Evolutionary conservation across 2,329 filamentous ascomycete species (phyloP), one percentile per base, ranked within the genome.

Genomic region (Trichoderma afroharzianum): DNA sequence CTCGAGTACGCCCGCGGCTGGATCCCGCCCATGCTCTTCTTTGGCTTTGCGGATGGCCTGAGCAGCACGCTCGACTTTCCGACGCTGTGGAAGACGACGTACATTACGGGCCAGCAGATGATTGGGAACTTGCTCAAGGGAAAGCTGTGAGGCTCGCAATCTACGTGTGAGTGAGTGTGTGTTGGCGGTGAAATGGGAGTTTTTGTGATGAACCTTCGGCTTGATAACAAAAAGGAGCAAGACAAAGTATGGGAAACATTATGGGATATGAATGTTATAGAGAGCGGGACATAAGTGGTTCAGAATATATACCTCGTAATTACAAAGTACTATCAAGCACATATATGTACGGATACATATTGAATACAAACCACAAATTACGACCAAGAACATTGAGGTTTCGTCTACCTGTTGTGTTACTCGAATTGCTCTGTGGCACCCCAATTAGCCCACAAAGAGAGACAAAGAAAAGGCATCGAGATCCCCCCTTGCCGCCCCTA

Each of bases 11-110:
- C 93, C 61, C 86, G 91, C 75, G 94, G 94, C 74, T 97, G 93
- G 93, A 97, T 97, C 81, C 94, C 94, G 61, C 92, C 92, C 71
- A 97, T 97, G 94, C 85, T 97, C 66, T 92, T 92, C 81, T 97
- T 97, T 81, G 94, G 94, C 72, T 95, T 92, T 80, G 92, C 93
- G 74, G 94, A 97, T 82, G 90, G 88, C 61, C 86, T 97, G 72
- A 89, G 86, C 69, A 94, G 91, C 82, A 97, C 94, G 5, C 85
- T 97, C 75, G 94, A 97, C 81, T 88, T 97, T 79, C 89, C 88
- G n/a, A 97, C 94, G 2, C 81, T 97, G 77, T 96, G 92, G 92
- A 87, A 88, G 77, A 97, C 92, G n/a, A 88, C 88, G 39, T 85
- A 83, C 74, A 86, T 95, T 72, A 97, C 94, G 1, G 94, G 85